Evolutionary conservation across 768 basidiomycete genomes (phyloP).

Genomic region (Gymnopilus junonius): DNA sequence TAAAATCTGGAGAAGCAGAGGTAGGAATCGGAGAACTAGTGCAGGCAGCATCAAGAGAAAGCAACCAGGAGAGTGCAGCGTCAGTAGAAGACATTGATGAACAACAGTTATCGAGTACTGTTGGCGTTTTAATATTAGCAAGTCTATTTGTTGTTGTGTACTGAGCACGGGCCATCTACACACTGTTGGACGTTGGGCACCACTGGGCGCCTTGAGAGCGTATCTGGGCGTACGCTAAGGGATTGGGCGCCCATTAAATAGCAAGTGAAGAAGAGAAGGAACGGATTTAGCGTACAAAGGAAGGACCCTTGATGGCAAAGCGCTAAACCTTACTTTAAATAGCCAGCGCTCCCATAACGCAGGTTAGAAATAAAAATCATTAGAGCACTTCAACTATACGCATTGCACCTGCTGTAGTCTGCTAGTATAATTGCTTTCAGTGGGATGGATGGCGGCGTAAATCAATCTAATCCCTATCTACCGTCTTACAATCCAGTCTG

Average conservation of each 20-base stretch:
- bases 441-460: neutral
- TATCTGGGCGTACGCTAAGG: neutral
- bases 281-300: neutral
- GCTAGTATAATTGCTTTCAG: neutral
- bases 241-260: neutral
- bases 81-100: slow-evolving; percentile 21
- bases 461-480: neutral
- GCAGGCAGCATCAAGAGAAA: slow-evolving; percentile 23
- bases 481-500: neutral
- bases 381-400: neutral
- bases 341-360: neutral
- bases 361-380: neutral
- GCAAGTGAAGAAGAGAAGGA: neutral
- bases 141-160: slow-evolving; percentile 7
- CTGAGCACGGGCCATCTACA: slow-evolving; percentile 3
- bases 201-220: too few relatives aligned
- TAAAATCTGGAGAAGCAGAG: slow-evolving; percentile 26
- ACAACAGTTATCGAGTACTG: neutral
- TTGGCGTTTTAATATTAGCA: neutral
- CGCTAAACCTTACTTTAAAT: neutral
- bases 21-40: slow-evolving; percentile 22
- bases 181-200: neutral
- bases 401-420: neutral
- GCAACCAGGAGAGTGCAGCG: slow-evolving; percentile 23
- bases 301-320: neutral